A percentile compares a stretch with the other conserved stretches of the same genome.
phyloP scores from a whole-genome alignment of 106 monocot genomes.

The Hemerocallis citrina region DNA sequence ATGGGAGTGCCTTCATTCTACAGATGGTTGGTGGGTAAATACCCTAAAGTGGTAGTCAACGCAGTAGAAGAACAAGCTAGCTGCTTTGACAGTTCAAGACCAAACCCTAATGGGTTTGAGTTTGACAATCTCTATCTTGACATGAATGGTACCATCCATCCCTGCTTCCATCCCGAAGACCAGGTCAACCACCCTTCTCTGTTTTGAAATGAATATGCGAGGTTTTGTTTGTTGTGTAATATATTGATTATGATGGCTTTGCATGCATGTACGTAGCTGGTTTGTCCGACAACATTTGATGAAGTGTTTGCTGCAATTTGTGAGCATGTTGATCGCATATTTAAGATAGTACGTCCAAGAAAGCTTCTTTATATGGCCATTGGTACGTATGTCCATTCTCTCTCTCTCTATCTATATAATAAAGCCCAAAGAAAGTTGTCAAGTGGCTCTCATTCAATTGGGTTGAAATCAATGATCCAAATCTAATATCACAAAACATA shows the following conservation, averaged over 20 bases:
- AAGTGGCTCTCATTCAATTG: too few species aligned
- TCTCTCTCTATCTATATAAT: too few species aligned
- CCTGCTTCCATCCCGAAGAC: constrained; percentile 57
- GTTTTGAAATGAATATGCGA: too few species aligned
- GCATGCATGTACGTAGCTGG: constrained; percentile 3
- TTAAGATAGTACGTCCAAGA: constrained; percentile 38
- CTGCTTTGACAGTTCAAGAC: neutral
- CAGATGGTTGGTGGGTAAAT: constrained; percentile 22
- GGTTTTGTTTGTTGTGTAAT: too few species aligned
- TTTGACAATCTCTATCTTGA: constrained; percentile 61
- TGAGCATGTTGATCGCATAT: constrained; percentile 37
- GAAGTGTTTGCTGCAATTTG: constrained; percentile 46
- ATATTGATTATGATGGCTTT: too few species aligned
- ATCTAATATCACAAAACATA: too few species aligned
- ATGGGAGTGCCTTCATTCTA: constrained; percentile 39
- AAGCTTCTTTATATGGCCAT: constrained; percentile 59
- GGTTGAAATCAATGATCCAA: too few species aligned
- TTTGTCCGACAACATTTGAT: constrained; percentile 35
- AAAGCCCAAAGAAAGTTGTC: too few species aligned
- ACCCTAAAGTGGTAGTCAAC: constrained; percentile 16
- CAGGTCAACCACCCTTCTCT: too few species aligned
- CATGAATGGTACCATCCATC: constrained; percentile 61
- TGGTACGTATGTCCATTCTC: constrained; percentile 24
- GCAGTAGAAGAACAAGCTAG: constrained; percentile 8
- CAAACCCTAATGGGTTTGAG: constrained; percentile 29